Evolutionary conservation across 2,329 filamentous ascomycete genomes (phyloP).

Genomic region (Diaporthe amygdali): DNA sequence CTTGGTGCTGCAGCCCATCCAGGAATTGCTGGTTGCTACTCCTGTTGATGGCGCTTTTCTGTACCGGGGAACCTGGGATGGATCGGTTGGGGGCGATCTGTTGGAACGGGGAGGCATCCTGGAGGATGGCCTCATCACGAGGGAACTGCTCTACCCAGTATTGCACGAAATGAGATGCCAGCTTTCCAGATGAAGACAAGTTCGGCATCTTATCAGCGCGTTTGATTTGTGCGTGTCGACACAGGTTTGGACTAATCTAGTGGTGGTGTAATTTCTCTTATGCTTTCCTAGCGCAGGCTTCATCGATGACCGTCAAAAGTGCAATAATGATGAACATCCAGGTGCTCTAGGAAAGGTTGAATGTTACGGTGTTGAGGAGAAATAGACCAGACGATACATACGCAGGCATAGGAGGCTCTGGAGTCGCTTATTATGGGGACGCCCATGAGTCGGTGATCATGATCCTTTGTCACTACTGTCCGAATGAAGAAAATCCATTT

Average conservation of each 20-base stretch:
- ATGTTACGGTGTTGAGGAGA: neutral
- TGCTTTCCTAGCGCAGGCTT: neutral
- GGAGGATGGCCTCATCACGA: neutral
- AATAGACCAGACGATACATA: neutral
- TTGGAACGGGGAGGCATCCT: neutral
- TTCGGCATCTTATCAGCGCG: neutral
- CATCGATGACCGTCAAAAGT: neutral
- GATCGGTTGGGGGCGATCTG: slow-evolving; percentile 8
- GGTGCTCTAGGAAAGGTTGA: neutral
- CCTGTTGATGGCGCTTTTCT: neutral
- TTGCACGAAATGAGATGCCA: neutral
- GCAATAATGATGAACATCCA: slow-evolving; percentile 4
- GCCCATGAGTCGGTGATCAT: neutral
- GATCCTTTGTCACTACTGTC: neutral
- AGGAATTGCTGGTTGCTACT: neutral
- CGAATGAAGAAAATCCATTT: neutral
- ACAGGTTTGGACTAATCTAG: slow-evolving; percentile 7
- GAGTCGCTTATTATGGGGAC: neutral
- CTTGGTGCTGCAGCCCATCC: neutral
- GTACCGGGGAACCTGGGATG: slow-evolving; percentile 14
- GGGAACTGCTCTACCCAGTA: neutral
- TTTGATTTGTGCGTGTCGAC: neutral
- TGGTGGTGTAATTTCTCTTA: slow-evolving; percentile 8
- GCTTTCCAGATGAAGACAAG: slow-evolving; percentile 6
- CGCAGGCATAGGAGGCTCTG: neutral